Conservation (phyloP, 2,329 filamentous ascomycete species). For the Botrytis elliptica region DNA sequence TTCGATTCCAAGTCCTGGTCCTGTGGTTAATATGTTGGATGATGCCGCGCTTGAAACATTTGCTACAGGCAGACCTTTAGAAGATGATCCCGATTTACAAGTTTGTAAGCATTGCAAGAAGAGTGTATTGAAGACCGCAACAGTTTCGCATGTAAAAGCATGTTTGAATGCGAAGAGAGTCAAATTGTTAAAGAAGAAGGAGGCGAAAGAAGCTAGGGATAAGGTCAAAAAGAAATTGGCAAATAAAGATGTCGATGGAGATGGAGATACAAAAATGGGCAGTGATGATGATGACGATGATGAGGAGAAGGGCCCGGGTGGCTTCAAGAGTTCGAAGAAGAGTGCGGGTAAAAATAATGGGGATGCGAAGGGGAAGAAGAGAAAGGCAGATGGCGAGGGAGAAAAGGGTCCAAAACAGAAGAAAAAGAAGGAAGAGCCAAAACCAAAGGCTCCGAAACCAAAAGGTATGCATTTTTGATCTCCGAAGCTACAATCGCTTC, state of each 20-base stretch:
- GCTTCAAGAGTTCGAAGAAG: constrained; percentile 54
- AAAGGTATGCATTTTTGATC: constrained; percentile 57
- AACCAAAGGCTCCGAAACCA: constrained; percentile 77
- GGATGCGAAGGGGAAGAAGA: constrained; percentile 67
- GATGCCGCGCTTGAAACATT: constrained; percentile 77
- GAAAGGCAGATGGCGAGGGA: constrained; percentile 72
- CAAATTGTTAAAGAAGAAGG: constrained; percentile 40
- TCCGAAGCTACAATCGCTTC: background rate
- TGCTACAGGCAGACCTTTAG: constrained; percentile 74
- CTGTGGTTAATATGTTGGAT: constrained; percentile 68
- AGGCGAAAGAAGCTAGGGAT: constrained; percentile 40
- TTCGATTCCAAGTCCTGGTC: constrained; percentile 47
- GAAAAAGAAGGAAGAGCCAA: constrained; percentile 93
- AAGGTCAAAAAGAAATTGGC: constrained; percentile 45
- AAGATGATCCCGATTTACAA: constrained; percentile 75
- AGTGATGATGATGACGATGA: constrained; percentile 45
- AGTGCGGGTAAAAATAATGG: constrained; percentile 63
- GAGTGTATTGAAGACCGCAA: constrained; percentile 71
- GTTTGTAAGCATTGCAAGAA: constrained; percentile 96
- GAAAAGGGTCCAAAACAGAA: constrained; percentile 84
- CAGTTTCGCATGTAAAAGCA: constrained; percentile 75
- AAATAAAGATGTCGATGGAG: constrained; percentile 38
- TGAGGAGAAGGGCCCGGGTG: constrained; percentile 41
- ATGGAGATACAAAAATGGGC: constrained; percentile 40
- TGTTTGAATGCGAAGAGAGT: constrained; percentile 66